phyloP scores from a whole-genome alignment of 805 yeast species.

The Candida arabinofermentans region DNA sequence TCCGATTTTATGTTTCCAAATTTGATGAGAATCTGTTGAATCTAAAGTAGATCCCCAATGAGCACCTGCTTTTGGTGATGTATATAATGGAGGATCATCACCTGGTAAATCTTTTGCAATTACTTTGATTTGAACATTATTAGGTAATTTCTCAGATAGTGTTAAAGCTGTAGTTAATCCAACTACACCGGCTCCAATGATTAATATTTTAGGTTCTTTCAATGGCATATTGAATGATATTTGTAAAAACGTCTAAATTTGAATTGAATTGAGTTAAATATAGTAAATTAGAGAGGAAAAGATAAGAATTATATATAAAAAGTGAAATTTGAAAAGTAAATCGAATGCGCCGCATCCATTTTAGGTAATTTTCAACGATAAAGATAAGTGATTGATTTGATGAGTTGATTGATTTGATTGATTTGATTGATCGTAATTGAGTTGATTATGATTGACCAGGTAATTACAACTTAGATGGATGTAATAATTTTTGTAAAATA shows the following conservation, averaged over 20 bases:
- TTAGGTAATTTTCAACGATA: no score
- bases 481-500: background rate
- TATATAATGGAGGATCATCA: conserved; percentile 43
- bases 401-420: no score
- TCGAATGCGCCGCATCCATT: no score
- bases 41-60: conserved; percentile 48
- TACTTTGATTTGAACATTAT: conserved; percentile 36
- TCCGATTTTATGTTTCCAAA: conserved; percentile 33
- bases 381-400: no score
- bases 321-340: no score
- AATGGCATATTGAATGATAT: background rate
- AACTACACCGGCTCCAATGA: conserved; percentile 47
- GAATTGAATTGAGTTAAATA: no score
- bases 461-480: background rate
- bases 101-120: conserved; percentile 53
- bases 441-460: no score
- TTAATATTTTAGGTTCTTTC: conserved; percentile 12
- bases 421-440: no score
- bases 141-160: conserved; percentile 27
- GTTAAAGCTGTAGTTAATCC: conserved; percentile 50
- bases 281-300: no score
- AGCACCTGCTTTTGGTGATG: conserved; percentile 71
- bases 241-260: background rate
- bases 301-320: no score
- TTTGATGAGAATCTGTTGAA: conserved; percentile 5